Evolutionary conservation across 371 early-diverging fungal genomes (phyloP).

Genomic region (Basidiobolus heterosporus): DNA sequence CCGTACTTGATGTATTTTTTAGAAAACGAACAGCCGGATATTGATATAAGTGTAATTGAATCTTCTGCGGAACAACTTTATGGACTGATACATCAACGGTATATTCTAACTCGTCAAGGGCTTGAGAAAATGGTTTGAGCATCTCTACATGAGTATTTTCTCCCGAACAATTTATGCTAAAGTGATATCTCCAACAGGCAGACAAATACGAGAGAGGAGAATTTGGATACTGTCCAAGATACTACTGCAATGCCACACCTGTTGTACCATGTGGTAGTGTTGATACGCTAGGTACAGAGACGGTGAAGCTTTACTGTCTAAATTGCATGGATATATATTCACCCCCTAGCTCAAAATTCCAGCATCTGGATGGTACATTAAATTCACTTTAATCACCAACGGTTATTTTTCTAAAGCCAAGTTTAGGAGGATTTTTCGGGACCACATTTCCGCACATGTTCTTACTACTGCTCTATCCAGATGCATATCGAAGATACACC

Average conservation of each 20-base stretch:
- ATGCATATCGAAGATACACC: conserved; percentile 6
- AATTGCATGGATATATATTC: conserved; percentile 74
- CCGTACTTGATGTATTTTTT: background rate
- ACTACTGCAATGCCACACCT: conserved; percentile 55
- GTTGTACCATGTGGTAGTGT: conserved; percentile 73
- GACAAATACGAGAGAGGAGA: conserved; percentile 52
- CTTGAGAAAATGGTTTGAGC: conserved; percentile 47
- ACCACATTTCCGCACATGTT: conserved; percentile 85
- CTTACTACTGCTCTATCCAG: conserved; percentile 50
- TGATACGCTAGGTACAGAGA: conserved; percentile 43
- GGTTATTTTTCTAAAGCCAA: background rate
- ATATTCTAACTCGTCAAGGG: conserved; percentile 59
- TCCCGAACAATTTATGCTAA: too few species aligned
- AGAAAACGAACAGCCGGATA: conserved; percentile 13
- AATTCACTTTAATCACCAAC: background rate
- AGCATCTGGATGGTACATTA: conserved; percentile 57
- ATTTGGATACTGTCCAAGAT: conserved; percentile 75
- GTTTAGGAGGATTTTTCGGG: conserved; percentile 83
- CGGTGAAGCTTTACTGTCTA: conserved; percentile 64
- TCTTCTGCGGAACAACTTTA: conserved; percentile 46
- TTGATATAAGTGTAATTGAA: conserved; percentile 17
- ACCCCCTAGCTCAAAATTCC: conserved; percentile 56
- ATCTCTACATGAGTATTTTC: background rate
- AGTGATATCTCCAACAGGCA: conserved; percentile 17
- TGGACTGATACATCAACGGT: conserved; percentile 71